Evolutionary conservation across 345 rosid genomes (phyloP), one percentile per base, ranked within the genome.

Genomic region (Gossypium bickii): DNA sequence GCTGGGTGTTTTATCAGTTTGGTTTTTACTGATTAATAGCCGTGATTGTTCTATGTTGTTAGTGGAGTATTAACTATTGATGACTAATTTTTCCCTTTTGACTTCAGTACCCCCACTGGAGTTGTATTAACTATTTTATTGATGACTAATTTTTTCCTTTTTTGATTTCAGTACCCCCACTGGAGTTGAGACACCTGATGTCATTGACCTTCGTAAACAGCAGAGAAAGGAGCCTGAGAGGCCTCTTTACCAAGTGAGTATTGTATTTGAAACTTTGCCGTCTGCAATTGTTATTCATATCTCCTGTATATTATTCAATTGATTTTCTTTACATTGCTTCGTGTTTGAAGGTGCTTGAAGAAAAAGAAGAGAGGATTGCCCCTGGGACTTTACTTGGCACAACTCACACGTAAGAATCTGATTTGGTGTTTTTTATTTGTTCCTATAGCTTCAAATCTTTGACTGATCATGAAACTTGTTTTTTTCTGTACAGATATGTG

Each of bases 141-240:
- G 7, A 10, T 10, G 15, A 29, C 47, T 34, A 34, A 34, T 3
- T 61, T n/a, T 51, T 48, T 25, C 65, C 69, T 17, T 77, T 77
- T 69, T 18, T 44, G 51, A 75, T 47, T 74, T 53, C 83, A 95
- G 99, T 83, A 93, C 99, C 43, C 99, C 98, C 15, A 95, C 99
- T 83, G 99, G 99, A 18, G 97, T 95, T 9, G 99, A 96, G 86
- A 96, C 99, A 62, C 99, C 98, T 3, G 98, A 96, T 83, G 99
- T 93, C n/a, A 95, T 95, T 52, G 99, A 96, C 69, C 98, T 96
- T 57, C 93, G 99, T 72, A 96, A 96, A 82, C 98, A 92, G 83
- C 99, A 96, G 83, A 89, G 97, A 79, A 96, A 96, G 89, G 99
- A 96, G 74, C 91, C 97, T 16, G 98, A 93, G 71, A 92, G 89